Percentiles rank a stretch among this genome's conserved stretches.
phyloP scores from a whole-genome alignment of 2,329 filamentous ascomycete species.

The Hypoxylon sp. region DNA sequence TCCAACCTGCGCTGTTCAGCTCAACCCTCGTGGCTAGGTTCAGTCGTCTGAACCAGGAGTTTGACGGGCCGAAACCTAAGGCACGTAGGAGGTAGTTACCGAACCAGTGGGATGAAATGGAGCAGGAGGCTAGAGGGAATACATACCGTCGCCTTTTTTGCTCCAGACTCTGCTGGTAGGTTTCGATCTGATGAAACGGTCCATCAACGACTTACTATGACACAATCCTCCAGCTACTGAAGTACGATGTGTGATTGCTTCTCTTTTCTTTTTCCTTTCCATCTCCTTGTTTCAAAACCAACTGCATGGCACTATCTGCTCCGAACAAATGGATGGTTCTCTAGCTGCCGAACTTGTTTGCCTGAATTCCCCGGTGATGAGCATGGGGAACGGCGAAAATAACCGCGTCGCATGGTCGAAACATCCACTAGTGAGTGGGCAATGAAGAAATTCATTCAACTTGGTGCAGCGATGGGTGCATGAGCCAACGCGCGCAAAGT shows the following conservation, averaged over 20 bases:
- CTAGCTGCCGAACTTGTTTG: slow-evolving; percentile 20
- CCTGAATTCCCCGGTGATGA: slow-evolving; percentile 10
- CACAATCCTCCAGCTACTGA: slow-evolving; percentile 23
- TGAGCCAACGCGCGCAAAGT: slow-evolving; percentile 27
- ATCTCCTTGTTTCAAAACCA: slow-evolving; percentile 12
- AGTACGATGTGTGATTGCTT: slow-evolving; percentile 1
- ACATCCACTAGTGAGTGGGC: slow-evolving; percentile 1
- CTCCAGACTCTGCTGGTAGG: slow-evolving; percentile 6
- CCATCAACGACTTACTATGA: slow-evolving; percentile 39
- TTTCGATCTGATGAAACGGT: slow-evolving; percentile 39
- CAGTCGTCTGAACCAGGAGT: slow-evolving; percentile 19
- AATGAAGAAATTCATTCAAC: slow-evolving; percentile 18
- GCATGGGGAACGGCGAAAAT: slow-evolving; percentile 5
- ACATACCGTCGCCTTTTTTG: slow-evolving; percentile 10
- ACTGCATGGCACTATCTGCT: slow-evolving; percentile 4
- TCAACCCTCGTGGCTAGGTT: slow-evolving; percentile 15
- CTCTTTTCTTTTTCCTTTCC: background rate
- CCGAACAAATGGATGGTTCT: slow-evolving; percentile 2
- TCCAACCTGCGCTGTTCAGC: slow-evolving; percentile 7
- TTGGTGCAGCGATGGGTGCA: slow-evolving; percentile 25
- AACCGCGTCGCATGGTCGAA: slow-evolving; percentile 1
- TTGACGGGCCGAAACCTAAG: slow-evolving; percentile 16
- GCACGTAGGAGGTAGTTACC: slow-evolving; percentile 9
- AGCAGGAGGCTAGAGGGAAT: slow-evolving; percentile 14
- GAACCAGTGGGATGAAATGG: slow-evolving; percentile 15